Conservation (phyloP, 2,329 filamentous ascomycete genomes). For the Alternaria panax region DNA sequence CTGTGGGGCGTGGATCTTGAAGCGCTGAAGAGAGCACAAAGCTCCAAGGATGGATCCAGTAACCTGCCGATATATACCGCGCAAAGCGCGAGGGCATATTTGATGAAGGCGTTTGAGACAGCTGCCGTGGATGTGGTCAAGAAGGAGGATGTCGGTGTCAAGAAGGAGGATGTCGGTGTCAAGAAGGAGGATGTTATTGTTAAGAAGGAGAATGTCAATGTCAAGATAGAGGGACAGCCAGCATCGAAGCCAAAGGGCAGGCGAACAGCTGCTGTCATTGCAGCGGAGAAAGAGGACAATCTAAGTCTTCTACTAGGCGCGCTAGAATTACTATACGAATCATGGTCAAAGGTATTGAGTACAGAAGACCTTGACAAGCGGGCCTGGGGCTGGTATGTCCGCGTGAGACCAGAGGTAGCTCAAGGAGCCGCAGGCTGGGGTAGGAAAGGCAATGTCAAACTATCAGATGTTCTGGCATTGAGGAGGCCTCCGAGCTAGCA, state of each 20-base stretch:
- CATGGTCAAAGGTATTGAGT: constrained; percentile 72
- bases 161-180: constrained; percentile 13
- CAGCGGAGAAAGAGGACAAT: constrained; percentile 72
- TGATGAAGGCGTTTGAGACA: constrained; percentile 66
- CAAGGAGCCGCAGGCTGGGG: constrained; percentile 81
- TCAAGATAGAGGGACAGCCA: constrained; percentile 25
- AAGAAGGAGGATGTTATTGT: constrained; percentile 29
- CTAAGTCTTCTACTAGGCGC: constrained; percentile 73
- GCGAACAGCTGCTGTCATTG: constrained; percentile 57
- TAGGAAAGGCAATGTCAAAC: constrained; percentile 73
- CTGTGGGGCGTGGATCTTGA: constrained; percentile 68
- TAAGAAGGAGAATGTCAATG: constrained; percentile 27
- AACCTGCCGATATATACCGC: constrained; percentile 77
- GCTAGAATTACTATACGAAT: constrained; percentile 74
- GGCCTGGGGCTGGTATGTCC: constrained; percentile 84
- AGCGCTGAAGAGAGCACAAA: constrained; percentile 58
- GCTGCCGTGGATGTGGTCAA: constrained; percentile 35
- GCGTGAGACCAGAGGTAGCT: constrained; percentile 77
- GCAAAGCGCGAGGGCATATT: constrained; percentile 69
- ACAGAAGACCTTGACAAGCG: constrained; percentile 73
- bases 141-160: constrained; percentile 4
- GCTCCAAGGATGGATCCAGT: constrained; percentile 32
- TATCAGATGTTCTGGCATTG: constrained; percentile 65
- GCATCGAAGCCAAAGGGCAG: constrained; percentile 47
- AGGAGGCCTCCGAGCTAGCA: constrained; percentile 22